Evolutionary conservation across 495 filamentous ascomycete genomes (phyloP), one percentile per base, ranked within the genome.

Genomic region (Durotheca rogersii): DNA sequence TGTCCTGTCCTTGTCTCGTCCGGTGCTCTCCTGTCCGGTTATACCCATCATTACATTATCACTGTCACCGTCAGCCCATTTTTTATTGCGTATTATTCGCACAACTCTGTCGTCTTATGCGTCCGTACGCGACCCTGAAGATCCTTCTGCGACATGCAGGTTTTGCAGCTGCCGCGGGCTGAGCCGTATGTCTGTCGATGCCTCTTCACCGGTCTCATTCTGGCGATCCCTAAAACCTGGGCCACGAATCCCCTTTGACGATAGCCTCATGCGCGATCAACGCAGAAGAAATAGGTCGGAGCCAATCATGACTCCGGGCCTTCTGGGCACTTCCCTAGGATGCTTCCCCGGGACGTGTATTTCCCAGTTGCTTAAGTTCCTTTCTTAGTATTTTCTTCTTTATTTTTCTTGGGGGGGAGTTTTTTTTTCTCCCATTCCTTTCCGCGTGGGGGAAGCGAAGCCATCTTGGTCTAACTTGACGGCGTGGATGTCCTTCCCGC

Each of bases 391-490:
- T n/a, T n/a, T n/a, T n/a, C n/a, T n/a, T n/a, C n/a, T n/a, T n/a
- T n/a, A n/a, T n/a, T n/a, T n/a, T n/a, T n/a, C n/a, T 27, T 27
- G 23, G 23, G 23, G 23, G 23, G 23, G 23, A 9, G 23, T n/a
- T n/a, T n/a, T n/a, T n/a, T n/a, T n/a, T n/a, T n/a, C n/a, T n/a
- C n/a, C n/a, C n/a, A n/a, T n/a, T n/a, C n/a, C n/a, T n/a, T n/a
- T n/a, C n/a, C n/a, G 23, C 4, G 23, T 7, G 27, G 16, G 30
- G 37, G 29, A 45, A 47, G 32, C 47, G 23, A 33, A 23, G 9
- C 50, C 46, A 59, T 59, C 39, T 54, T 32, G 32, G 44, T 46
- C 44, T 54, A 27, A 45, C 45, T 41, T 51, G 31, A 50, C 40
- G 23, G 12, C 27, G 29, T 40, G 49, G 54, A 25, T 35, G 14